Percentiles rank a stretch among this genome's conserved stretches.
phyloP scores from a whole-genome alignment of 2,329 filamentous ascomycete genomes.

The Pyrenochaeta sp. region DNA sequence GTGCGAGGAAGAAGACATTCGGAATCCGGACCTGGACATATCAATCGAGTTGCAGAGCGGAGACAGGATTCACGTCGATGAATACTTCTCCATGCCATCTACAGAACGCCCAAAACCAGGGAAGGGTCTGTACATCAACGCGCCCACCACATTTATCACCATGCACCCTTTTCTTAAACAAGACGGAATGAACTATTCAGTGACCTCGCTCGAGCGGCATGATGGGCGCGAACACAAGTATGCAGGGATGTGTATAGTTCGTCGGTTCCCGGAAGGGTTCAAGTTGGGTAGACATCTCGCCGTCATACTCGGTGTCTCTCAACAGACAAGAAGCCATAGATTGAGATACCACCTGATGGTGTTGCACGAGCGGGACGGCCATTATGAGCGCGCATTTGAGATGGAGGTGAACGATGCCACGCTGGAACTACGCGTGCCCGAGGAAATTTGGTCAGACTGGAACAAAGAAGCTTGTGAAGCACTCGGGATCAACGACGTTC shows the following conservation, averaged over 20 bases:
- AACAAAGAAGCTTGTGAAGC: not conserved
- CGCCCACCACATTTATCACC: not conserved
- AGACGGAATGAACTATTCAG: not conserved
- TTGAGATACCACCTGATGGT: slow-evolving; percentile 1
- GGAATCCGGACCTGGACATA: not conserved
- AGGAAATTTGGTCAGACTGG: not conserved
- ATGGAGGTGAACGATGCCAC: slow-evolving; percentile 1
- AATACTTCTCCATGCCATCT: not conserved
- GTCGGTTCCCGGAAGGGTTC: too few relatives aligned
- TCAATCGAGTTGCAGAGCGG: not conserved
- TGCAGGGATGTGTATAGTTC: too few relatives aligned
- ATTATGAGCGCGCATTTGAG: not conserved
- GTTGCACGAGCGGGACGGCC: not conserved
- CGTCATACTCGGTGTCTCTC: not conserved
- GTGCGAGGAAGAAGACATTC: not conserved
- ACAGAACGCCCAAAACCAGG: not conserved
- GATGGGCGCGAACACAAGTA: too few relatives aligned
- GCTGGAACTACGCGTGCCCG: not conserved
- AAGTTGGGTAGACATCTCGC: slow-evolving; percentile 1
- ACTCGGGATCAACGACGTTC: not conserved
- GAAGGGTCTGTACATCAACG: not conserved
- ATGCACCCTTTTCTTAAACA: not conserved
- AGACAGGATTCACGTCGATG: not conserved
- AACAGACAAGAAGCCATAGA: not conserved
- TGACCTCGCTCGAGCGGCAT: not conserved